These are phyloP conservation scores for Phytophthora rubi DNA, from an alignment of 352 stramenopile genomes.

Conservation along the genomic window DNA sequence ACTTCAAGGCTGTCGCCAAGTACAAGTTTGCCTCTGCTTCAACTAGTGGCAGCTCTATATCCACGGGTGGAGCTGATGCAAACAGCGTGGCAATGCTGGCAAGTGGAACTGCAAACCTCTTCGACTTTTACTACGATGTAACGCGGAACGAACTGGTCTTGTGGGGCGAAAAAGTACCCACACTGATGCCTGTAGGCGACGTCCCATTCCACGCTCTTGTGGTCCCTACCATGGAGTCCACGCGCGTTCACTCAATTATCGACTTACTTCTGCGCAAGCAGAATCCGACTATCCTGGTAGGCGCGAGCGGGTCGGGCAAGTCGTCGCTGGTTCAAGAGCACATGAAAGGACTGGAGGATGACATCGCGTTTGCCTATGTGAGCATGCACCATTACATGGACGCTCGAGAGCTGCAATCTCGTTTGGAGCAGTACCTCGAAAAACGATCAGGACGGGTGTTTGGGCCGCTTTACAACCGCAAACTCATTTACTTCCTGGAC, in stretches of 20 bases:
- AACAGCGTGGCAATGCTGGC: slow-evolving; percentile 23
- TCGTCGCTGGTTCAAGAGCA: slow-evolving; percentile 81
- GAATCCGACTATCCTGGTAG: slow-evolving; percentile 79
- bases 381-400: slow-evolving; percentile 92
- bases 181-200: slow-evolving; percentile 40
- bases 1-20: slow-evolving; percentile 74
- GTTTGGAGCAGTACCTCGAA: slow-evolving; percentile 85
- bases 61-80: slow-evolving; percentile 15
- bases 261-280: slow-evolving; percentile 55
- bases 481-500: slow-evolving; percentile 91
- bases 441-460: slow-evolving; percentile 89
- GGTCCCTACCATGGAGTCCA: slow-evolving; percentile 83
- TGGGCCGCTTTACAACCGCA: slow-evolving; percentile 79
- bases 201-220: slow-evolving; percentile 67
- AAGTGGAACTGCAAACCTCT: slow-evolving; percentile 47
- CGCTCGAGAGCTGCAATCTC: slow-evolving; percentile 71
- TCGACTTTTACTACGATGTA: slow-evolving; percentile 85
- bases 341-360: slow-evolving; percentile 70
- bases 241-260: slow-evolving; percentile 67
- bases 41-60: slow-evolving; percentile 1
- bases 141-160: slow-evolving; percentile 75
- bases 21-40: slow-evolving; percentile 59
- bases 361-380: slow-evolving; percentile 60
- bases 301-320: slow-evolving; percentile 87
- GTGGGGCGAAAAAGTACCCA: slow-evolving; percentile 77